Base-by-base conservation (phyloP, 2,329 filamentous ascomycete species). In the Geosmithia flava region DNA sequence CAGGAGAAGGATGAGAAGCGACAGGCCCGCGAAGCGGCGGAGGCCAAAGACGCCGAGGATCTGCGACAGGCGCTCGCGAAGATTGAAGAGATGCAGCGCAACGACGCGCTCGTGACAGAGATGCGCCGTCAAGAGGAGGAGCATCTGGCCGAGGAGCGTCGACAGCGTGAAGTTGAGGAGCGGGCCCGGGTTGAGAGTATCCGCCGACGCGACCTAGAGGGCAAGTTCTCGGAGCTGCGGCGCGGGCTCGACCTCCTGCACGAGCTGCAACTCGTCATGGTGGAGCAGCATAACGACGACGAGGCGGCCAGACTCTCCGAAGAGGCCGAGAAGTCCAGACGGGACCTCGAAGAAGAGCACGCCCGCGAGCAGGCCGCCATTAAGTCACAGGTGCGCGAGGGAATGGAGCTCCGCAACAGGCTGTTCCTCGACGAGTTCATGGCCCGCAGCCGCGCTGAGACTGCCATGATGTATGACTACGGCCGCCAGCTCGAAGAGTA, bases 31-130 rank as follows among this genome's bases (percentile, higher is more conserved):
- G 49, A 52, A 3, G 53, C 53, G 15, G 58, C 53, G 23, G 67
- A 69, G 52, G 60, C 55, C 30, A 52, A 49, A 42, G 68, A 66
- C 17, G 58, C 59, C 4, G 59, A 60, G 42, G 64, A 67, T 47
- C 45, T 66, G 30, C 56, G 60, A 2, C 62, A 68, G 20, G 68
- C 69, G 5, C 54, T 78, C 1, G 58, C 66, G 3, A 60, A 67
- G 41, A 69, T 79, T 3, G 73, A 66, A 43, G 71, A 72, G 45
- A 69, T 71, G 49, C 69, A 76, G 59, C 63, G 63, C 17, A 65
- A 69, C 48, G 69, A 74, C 55, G 66, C 65, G 1, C 60, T 59
- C 44, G 68, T 67, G 50, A 64, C 61, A 4, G 68, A 68, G 53
- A 55, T 65, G 40, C 56, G 63, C 30, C 62, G 63, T 2, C 61